Evolutionary conservation across 805 yeast genomes (phyloP).

Genomic region (Cyberlindnera nakhonratchasimensis): DNA sequence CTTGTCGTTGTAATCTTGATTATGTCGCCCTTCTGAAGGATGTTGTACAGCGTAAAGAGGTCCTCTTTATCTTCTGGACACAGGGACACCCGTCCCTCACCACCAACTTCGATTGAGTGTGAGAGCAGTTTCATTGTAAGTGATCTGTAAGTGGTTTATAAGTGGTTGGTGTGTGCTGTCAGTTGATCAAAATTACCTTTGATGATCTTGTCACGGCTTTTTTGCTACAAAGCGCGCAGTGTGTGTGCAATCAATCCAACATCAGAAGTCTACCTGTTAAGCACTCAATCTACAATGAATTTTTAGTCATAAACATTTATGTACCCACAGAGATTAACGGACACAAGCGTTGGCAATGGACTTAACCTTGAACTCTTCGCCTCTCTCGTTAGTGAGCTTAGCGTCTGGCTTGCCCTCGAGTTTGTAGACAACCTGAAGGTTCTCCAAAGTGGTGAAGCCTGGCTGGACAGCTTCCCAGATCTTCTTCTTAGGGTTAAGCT

Average conservation of each 20-base stretch:
- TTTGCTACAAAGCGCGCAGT: too few relatives aligned
- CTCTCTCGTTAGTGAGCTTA: constrained; percentile 74
- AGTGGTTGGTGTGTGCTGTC: neutral
- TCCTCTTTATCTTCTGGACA: constrained; percentile 89
- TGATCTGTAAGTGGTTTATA: neutral
- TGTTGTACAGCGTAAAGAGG: constrained; percentile 81
- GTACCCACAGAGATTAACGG: constrained; percentile 41
- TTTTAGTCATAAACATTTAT: constrained; percentile 1
- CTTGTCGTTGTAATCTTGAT: constrained; percentile 66
- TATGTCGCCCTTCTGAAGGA: constrained; percentile 73
- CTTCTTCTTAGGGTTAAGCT: constrained; percentile 96
- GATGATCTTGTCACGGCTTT: too few relatives aligned
- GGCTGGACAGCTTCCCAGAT: constrained; percentile 96
- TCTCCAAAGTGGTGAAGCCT: constrained; percentile 74
- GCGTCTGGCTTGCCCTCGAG: constrained; percentile 65
- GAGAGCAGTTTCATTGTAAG: constrained; percentile 52
- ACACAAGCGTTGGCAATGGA: constrained; percentile 76
- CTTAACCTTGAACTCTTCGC: constrained; percentile 71
- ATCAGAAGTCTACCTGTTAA: too few relatives aligned
- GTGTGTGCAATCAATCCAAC: too few relatives aligned
- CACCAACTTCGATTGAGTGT: constrained; percentile 51
- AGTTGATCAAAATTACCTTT: neutral
- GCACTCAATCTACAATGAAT: too few relatives aligned
- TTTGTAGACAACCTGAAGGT: constrained; percentile 74
- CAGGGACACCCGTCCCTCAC: constrained; percentile 61